Conservation (phyloP, 139 green algal species). For the Volvox reticuliferus region DNA sequence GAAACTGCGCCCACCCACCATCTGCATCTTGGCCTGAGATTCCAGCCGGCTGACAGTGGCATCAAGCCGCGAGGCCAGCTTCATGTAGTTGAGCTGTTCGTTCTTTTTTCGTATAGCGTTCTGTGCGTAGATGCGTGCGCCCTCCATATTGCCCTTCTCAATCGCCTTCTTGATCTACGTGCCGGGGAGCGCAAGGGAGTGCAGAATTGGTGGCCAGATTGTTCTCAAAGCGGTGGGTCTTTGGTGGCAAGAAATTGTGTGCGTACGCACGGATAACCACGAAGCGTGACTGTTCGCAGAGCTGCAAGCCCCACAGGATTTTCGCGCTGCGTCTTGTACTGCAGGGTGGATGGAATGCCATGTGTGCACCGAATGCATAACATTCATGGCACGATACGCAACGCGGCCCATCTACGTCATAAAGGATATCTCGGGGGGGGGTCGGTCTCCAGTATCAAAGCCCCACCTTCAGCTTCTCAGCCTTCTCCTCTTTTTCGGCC, state of each 20-base stretch:
- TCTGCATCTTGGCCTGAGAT: constrained; percentile 90
- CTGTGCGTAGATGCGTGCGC: constrained; percentile 77
- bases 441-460: background rate
- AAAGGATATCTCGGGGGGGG: background rate
- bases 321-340: too few species aligned
- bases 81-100: constrained; percentile 97
- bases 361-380: too few species aligned
- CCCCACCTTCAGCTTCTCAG: constrained; percentile 79
- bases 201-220: too few species aligned
- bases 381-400: too few species aligned
- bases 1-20: constrained; percentile 41
- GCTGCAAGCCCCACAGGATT: too few species aligned
- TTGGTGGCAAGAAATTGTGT: too few species aligned
- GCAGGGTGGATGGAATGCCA: too few species aligned
- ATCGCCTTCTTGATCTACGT: constrained; percentile 94
- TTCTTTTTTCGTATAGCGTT: constrained; percentile 92
- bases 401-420: too few species aligned
- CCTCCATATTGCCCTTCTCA: constrained; percentile 95
- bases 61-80: constrained; percentile 91
- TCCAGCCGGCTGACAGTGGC: constrained; percentile 93
- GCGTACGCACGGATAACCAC: too few species aligned
- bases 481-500: constrained; percentile 97
- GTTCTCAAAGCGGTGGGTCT: too few species aligned
- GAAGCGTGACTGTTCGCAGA: too few species aligned
- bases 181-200: background rate